Conservation (phyloP, 768 basidiomycete genomes). For the Podaxis sp. region DNA sequence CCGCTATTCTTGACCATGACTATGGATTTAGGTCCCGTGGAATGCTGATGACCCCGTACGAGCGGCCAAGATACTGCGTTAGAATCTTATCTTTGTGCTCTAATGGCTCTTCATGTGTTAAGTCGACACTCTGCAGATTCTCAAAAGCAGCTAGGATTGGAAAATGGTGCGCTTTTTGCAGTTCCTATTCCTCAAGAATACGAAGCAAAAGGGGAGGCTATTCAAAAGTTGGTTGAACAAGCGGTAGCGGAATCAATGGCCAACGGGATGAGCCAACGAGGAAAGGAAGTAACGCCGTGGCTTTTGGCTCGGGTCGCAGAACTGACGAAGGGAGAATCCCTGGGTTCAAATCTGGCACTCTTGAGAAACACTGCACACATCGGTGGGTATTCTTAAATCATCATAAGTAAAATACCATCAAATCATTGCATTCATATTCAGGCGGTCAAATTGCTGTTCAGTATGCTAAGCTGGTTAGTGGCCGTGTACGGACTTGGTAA, state of each 20-base stretch:
- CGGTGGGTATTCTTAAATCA: constrained; percentile 43
- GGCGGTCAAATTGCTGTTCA: constrained; percentile 78
- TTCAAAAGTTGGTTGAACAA: constrained; percentile 78
- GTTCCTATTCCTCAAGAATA: constrained; percentile 85
- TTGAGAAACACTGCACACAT: constrained; percentile 84
- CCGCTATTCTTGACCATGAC: not conserved
- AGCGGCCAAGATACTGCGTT: constrained; percentile 77
- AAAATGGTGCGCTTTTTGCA: constrained; percentile 77
- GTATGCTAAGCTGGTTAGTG: constrained; percentile 50
- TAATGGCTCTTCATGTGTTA: not conserved
- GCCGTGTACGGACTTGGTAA: constrained; percentile 21
- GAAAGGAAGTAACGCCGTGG: constrained; percentile 97
- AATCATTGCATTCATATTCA: constrained; percentile 21
- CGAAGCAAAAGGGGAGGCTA: constrained; percentile 55
- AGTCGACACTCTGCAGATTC: constrained; percentile 40
- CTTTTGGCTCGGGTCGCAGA: constrained; percentile 78
- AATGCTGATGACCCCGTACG: constrained; percentile 51
- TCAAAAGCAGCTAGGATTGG: constrained; percentile 65
- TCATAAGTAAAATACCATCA: not conserved
- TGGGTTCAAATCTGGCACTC: constrained; percentile 78
- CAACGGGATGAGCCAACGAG: constrained; percentile 71
- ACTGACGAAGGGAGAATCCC: constrained; percentile 70
- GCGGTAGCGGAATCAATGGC: constrained; percentile 82
- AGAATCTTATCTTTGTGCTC: constrained; percentile 19
- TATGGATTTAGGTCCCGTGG: constrained; percentile 70